Evolutionary conservation across 768 basidiomycete genomes (phyloP), one percentile per base, ranked within the genome.

Genomic region (Rhizopogon roseolus): DNA sequence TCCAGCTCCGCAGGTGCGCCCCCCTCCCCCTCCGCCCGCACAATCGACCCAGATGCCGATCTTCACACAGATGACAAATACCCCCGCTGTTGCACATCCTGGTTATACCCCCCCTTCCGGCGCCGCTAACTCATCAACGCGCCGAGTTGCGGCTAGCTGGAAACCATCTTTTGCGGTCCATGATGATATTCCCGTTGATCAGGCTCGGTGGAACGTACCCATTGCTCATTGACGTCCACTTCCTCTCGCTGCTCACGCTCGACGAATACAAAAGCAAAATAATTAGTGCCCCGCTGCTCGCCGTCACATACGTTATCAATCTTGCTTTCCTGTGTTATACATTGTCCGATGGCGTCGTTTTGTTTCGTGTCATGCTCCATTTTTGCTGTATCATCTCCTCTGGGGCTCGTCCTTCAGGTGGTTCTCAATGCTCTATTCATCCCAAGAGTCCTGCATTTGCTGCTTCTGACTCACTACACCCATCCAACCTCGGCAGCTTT

Each of bases 91-190:
- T 6, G 52, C 57, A 7, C 41, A 57, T 17, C 22, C 50, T 19
- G 56, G 53, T 6, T 85, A 85, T 57, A 65, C 72, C 0, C 84
- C 84, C 5, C 82, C 84, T 13, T 55, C 81, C 11, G 84, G 81
- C 46, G 83, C 84, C 19, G 62, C 68, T 4, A 60, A 77, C 53
- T 74, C 76, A 1, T 73, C 76, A 8, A 75, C 69, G 25, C 76
- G 84, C 40, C 80, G 84, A 4, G 83, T 81, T 38, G 84, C 64
- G 8, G 82, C 69, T 3, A 79, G 68, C 50, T 86, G 82, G 81
- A 72, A 66, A 41, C 56, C 58, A 16, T 40, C 62, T n/a, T 58
- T 57, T 14, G 16, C 19, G 1, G 29, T 58, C 11, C 41, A 19
- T 4, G 62, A 65, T 16, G 62, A 66, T 17, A 60, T 61, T 2